Conservation (phyloP, 2,329 filamentous ascomycete species). For the Chaetomium sp. region DNA sequence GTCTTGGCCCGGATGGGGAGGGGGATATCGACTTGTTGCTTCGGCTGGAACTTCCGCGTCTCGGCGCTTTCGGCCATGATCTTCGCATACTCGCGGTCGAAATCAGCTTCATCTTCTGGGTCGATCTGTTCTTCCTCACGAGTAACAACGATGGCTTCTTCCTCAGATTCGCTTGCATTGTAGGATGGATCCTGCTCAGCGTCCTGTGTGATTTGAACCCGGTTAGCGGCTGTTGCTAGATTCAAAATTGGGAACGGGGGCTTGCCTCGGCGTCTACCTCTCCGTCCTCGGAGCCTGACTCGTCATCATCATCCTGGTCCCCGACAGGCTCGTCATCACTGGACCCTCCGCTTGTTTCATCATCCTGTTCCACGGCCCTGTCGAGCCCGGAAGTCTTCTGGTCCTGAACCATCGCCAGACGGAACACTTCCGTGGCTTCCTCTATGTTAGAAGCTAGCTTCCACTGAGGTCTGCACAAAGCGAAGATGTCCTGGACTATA, state of each 20-base stretch:
- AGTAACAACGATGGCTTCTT: conserved; percentile 90
- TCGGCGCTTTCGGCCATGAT: conserved; percentile 98
- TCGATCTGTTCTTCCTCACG: conserved; percentile 88
- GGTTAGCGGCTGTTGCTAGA: conserved; percentile 16
- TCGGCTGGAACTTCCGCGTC: conserved; percentile 93
- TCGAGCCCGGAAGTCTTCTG: conserved; percentile 78
- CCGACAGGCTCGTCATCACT: conserved; percentile 77
- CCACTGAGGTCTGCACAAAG: conserved; percentile 86
- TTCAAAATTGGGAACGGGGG: background rate
- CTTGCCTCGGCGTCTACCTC: conserved; percentile 61
- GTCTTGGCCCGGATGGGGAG: conserved; percentile 79
- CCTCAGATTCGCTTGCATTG: conserved; percentile 68
- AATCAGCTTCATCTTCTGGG: conserved; percentile 92
- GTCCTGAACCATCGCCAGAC: conserved; percentile 85
- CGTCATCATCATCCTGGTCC: conserved; percentile 62
- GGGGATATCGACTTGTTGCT: conserved; percentile 94
- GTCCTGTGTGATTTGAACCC: conserved; percentile 44
- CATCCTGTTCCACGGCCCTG: conserved; percentile 69
- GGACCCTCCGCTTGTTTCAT: conserved; percentile 67
- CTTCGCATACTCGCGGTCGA: conserved; percentile 96
- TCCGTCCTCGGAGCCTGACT: conserved; percentile 52
- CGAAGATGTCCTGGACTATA: conserved; percentile 88
- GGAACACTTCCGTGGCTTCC: conserved; percentile 81
- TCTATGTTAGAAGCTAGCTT: conserved; percentile 78
- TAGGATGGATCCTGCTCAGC: conserved; percentile 53